Conservation (phyloP, 2,329 filamentous ascomycete genomes). For the Penicillium sp. region DNA sequence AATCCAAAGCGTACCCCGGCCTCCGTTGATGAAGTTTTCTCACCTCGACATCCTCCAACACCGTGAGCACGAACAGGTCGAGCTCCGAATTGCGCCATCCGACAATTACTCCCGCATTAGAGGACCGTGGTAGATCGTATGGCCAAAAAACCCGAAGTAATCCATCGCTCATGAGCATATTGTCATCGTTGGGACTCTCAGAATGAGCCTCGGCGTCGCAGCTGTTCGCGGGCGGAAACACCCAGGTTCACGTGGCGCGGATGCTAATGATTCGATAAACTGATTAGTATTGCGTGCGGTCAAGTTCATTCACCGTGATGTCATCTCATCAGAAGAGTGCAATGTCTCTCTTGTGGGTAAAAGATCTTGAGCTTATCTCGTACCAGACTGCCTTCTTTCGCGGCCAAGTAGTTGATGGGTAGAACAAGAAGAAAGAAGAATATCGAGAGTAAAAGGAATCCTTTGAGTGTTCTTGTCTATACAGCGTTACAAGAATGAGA, state of each 20-base stretch:
- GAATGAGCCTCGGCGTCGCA: constrained; percentile 90
- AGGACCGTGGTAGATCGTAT: constrained; percentile 68
- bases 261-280: constrained; percentile 52
- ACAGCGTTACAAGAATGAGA: background rate
- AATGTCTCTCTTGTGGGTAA: too few relatives aligned
- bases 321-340: background rate
- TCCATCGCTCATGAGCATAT: constrained; percentile 66
- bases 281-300: constrained; percentile 5
- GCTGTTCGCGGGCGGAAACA: constrained; percentile 90
- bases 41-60: constrained; percentile 87
- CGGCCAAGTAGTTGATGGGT: constrained; percentile 76
- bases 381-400: constrained; percentile 74
- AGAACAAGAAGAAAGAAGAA: constrained; percentile 80
- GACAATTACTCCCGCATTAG: constrained; percentile 76
- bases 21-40: constrained; percentile 28
- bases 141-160: constrained; percentile 99
- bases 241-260: constrained; percentile 70
- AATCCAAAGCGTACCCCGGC: background rate
- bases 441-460: constrained; percentile 72
- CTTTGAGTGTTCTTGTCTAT: constrained; percentile 78
- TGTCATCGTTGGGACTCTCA: constrained; percentile 53
- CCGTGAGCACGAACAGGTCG: constrained; percentile 83
- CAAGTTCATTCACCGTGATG: background rate
- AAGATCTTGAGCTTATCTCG: constrained; percentile 24
- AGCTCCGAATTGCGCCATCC: constrained; percentile 91